phyloP scores from a whole-genome alignment of 202 grass and related monocot species.

The Zoysia matrella region DNA sequence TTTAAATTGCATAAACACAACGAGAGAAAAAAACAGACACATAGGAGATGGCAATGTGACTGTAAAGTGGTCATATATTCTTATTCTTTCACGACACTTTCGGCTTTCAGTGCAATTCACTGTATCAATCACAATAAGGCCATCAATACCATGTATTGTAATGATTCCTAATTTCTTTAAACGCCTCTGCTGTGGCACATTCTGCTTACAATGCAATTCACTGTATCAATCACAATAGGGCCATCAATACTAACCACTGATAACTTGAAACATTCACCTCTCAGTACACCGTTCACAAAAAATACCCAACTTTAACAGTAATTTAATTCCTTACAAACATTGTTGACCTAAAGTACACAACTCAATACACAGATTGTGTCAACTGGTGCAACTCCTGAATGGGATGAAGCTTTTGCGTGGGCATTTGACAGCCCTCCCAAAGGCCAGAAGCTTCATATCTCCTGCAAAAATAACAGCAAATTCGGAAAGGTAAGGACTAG shows the following conservation, averaged over 20 bases:
- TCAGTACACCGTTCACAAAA: neutral
- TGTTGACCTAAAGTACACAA: constrained; percentile 2
- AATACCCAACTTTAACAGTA: neutral
- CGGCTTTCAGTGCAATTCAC: neutral
- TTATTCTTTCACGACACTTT: neutral
- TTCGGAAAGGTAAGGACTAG: constrained; percentile 83
- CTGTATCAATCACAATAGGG: neutral
- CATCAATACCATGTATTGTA: no score
- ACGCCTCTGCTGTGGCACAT: neutral
- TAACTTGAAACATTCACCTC: neutral
- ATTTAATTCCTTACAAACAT: neutral
- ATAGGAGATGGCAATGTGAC: neutral
- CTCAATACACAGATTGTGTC: constrained; percentile 76
- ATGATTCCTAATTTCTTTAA: neutral
- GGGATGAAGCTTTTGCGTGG: constrained; percentile 99
- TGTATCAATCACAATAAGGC: neutral
- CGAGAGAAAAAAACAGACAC: neutral
- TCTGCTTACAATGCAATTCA: neutral
- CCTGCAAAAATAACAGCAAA: constrained; percentile 99
- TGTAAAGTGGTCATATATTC: neutral
- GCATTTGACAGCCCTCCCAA: constrained; percentile 98
- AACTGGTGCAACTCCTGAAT: constrained; percentile 89
- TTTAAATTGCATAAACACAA: neutral
- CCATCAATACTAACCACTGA: neutral
- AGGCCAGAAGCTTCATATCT: constrained; percentile 99